Percentiles rank a stretch among this genome's conserved stretches.
Evolutionary conservation across 306 rosid species (phyloP).

Genomic region (Boehmeria nivea): DNA sequence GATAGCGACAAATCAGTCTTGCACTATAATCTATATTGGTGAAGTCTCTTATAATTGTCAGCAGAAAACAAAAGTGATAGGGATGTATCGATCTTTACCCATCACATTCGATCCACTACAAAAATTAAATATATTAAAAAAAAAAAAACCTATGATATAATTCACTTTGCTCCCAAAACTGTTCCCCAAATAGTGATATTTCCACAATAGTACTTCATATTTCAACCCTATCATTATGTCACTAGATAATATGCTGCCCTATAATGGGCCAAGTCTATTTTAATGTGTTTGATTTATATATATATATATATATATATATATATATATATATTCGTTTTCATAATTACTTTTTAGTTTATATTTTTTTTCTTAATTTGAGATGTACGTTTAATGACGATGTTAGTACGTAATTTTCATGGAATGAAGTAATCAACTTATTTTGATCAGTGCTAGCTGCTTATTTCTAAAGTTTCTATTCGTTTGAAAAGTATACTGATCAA

Average conservation of each 20-base stretch:
- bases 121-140: neutral
- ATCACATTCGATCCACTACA: neutral
- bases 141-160: neutral
- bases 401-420: no score
- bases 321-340: no score
- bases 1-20: slow-evolving; percentile 7
- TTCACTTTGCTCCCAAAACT: neutral
- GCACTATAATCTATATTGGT: neutral
- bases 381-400: no score
- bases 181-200: no score
- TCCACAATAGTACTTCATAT: no score
- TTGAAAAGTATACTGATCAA: no score
- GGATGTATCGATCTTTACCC: slow-evolving; percentile 1
- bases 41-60: neutral
- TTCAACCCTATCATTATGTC: slow-evolving; percentile 5
- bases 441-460: no score
- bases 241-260: neutral
- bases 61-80: neutral
- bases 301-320: no score
- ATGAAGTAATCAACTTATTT: no score
- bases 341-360: no score
- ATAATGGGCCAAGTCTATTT: neutral
- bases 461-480: no score
- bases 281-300: neutral
- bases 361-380: no score